Evolutionary conservation across 2,329 filamentous ascomycete species (phyloP).

Genomic region (Cladosporium austrohemisphaericum): DNA sequence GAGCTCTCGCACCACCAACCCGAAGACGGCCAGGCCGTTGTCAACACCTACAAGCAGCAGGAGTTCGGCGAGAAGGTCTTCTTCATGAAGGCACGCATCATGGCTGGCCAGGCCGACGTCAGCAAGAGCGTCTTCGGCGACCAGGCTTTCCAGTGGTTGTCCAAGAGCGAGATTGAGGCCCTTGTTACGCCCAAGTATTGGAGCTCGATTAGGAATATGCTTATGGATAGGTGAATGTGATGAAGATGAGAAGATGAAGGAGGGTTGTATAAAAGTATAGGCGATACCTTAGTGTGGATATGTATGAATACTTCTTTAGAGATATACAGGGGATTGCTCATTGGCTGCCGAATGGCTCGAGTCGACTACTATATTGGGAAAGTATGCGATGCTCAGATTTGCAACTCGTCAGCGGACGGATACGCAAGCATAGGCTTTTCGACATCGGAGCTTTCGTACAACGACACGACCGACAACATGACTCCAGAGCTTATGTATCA

Average conservation of each 20-base stretch:
- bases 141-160: constrained; percentile 86
- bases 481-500: too few relatives aligned
- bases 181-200: constrained; percentile 67
- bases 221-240: constrained; percentile 64
- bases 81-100: constrained; percentile 93
- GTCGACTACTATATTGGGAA: too few relatives aligned
- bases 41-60: constrained; percentile 30
- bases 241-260: not conserved
- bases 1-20: constrained; percentile 10
- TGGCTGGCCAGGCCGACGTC: constrained; percentile 91
- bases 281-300: constrained; percentile 6
- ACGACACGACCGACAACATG: too few relatives aligned
- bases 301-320: constrained; percentile 2
- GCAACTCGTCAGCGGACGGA: too few relatives aligned
- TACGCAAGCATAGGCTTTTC: too few relatives aligned
- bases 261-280: constrained; percentile 1
- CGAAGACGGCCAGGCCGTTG: constrained; percentile 14
- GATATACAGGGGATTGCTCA: not conserved
- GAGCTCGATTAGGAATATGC: constrained; percentile 73
- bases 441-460: too few relatives aligned
- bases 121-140: constrained; percentile 67
- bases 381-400: too few relatives aligned
- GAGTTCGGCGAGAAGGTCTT: constrained; percentile 77
- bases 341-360: too few relatives aligned
- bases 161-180: constrained; percentile 77